Evolutionary conservation across 176 grass and related monocot species (phyloP).

Genomic region (Phoenix roebelenii): DNA sequence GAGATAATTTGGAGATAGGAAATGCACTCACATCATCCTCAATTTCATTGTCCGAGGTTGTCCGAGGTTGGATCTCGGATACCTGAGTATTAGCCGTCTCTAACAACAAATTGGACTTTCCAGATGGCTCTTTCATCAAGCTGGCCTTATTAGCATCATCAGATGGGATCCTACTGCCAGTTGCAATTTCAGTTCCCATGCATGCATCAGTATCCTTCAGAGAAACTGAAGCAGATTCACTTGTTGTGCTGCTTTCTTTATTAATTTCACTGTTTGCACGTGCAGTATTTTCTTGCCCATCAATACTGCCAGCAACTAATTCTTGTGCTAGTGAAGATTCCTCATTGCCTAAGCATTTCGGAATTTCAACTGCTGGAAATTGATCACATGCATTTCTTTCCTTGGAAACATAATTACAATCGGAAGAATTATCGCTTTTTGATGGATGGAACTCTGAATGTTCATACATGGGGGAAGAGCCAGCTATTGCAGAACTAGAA

Average conservation of each 20-base stretch:
- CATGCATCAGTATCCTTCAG: not conserved
- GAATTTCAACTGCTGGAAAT: not conserved
- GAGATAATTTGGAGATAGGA: constrained; percentile 8
- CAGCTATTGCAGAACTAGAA: constrained; percentile 9
- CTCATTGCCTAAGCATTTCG: constrained; percentile 6
- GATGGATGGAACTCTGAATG: constrained; percentile 8
- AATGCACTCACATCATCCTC: constrained; percentile 50
- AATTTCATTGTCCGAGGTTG: constrained; percentile 26
- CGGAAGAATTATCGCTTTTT: constrained; percentile 4
- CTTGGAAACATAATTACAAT: not conserved
- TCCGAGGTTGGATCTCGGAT: constrained; percentile 11
- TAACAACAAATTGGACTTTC: not conserved
- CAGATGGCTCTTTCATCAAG: constrained; percentile 21
- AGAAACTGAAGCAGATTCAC: constrained; percentile 5
- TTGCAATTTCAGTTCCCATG: no score
- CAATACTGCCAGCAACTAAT: not conserved
- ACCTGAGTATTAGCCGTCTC: constrained; percentile 15
- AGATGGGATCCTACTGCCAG: not conserved
- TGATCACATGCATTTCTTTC: not conserved
- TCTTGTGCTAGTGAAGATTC: constrained; percentile 9
- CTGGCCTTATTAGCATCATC: constrained; percentile 12
- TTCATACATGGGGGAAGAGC: constrained; percentile 6
- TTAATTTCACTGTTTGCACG: constrained; percentile 9
- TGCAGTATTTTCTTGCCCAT: constrained; percentile 9
- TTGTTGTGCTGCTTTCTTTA: constrained; percentile 9